Evolutionary conservation across 345 rosid species (phyloP), one percentile per base, ranked within the genome.

Genomic region (Corchorus olitorius): DNA sequence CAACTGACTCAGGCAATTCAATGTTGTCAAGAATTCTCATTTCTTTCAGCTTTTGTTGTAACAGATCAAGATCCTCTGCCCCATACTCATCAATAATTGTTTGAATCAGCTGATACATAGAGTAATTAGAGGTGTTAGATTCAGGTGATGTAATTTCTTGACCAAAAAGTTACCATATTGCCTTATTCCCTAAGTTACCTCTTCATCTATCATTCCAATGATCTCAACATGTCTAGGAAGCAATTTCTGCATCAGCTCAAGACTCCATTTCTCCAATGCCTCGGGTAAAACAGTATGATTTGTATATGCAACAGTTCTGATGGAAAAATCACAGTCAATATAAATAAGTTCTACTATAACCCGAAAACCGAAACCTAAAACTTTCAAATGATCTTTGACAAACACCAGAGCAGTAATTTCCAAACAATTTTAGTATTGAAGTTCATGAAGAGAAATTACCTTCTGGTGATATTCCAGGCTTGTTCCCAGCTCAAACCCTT

Each of bases 251-350:
- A 89, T 85, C 35, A 91, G 92, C 75, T 87, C 97, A 62, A 92
- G 80, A 80, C 92, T 92, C 94, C 97, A 92, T 81, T 92, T 89
- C 88, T 92, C 97, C 81, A 89, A 45, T 50, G 97, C 97, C 84
- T 92, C 94, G 34, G 94, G 97, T 77, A 92, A 81, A 72, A 92
- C 91, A 55, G 97, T 89, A 77, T 92, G 97, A 84, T 92, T 92
- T 77, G 97, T 92, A 81, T 92, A 92, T 54, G 97, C 97, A 84
- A 88, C 87, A 81, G 97, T 92, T 80, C 97, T 92, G 71, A 49
- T 52, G 73, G 73, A 75, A 17, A 80, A 77, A 19, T 52, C 34
- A 52, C 53, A 37, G 16, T 61, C 74, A 71, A 48, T 8, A 48
- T 48, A 11, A 8, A 48, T 39, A 39, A 4, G 6, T 3, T 39